Base-by-base conservation (phyloP, 2,329 filamentous ascomycete genomes). In the Didymella pinodella region DNA sequence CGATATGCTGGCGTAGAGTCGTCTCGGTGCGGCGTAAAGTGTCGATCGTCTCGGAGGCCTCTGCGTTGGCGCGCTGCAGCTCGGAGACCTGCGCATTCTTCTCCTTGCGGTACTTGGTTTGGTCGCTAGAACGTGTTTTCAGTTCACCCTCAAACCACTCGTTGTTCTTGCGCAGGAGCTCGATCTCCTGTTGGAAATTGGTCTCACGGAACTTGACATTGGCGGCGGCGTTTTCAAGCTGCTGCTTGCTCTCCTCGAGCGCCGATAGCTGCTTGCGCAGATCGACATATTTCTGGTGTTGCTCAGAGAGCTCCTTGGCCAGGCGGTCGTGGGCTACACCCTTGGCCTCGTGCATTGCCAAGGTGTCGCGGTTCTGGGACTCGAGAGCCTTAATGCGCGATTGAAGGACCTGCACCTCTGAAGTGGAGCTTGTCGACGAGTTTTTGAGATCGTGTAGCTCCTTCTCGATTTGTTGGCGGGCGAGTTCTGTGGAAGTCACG, bases 111-210 rank as follows among this genome's bases (percentile, higher is more conserved):
- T 91, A 94, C 72, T 93, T 97, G 65, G 94, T 86, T 47, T 92
- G 88, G 74, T 99, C 95, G 8, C 89, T 86, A 62, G 86, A 89
- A 80, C 97, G 96, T 0, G 91, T 93, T 81, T 96, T 94, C 22
- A 98, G 85, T 77, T 99, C 95, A 41, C 85, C 88, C 72, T 97
- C 92, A 55, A 95, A 90, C 91, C 93, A 99, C 69, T 98, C 94
- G 65, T 92, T 91, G 80, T 93, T 97, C 71, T 90, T 90, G 75
- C 92, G 93, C 18, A 94, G 87, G 55, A 96, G 83, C 41, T 96
- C 92, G 34, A 98, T 84, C 76, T 98, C 93, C 76, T 97, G 93
- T 76, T 95, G 89, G 12, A 98, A 82, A 29, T 88, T 90, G 73
- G 97, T 92, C 75, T 97, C 93, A 64, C 91, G 89, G 81, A 96